Conservation (phyloP, 495 filamentous ascomycete genomes). For the Pseudomonodictys pantanalensis region DNA sequence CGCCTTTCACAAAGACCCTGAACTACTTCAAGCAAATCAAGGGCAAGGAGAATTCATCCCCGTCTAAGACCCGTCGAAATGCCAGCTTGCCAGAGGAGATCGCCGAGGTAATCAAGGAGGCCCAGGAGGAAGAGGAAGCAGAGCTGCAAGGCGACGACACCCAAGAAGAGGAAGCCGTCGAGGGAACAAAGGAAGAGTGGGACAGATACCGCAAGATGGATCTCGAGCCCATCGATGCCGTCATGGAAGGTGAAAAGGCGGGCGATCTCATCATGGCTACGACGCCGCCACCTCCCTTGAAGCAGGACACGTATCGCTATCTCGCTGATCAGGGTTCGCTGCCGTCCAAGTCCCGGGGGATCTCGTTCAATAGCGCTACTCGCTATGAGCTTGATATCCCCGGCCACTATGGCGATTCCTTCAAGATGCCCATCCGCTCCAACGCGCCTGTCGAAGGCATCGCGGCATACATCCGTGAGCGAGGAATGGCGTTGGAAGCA, state of each 20-base stretch:
- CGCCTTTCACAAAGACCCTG: conserved; percentile 18
- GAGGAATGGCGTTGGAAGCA: conserved; percentile 2
- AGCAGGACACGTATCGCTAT: too few species aligned
- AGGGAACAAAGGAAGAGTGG: not conserved
- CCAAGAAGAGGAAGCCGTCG: not conserved
- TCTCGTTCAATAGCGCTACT: too few species aligned
- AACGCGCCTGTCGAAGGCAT: not conserved
- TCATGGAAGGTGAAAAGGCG: not conserved
- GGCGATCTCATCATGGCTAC: conserved; percentile 6
- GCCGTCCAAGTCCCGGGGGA: too few species aligned
- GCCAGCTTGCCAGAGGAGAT: conserved; percentile 20
- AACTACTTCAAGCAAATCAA: conserved; percentile 18
- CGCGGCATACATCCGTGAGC: conserved; percentile 1
- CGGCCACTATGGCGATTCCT: conserved; percentile 1
- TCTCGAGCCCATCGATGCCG: conserved; percentile 12
- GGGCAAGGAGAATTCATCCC: conserved; percentile 6
- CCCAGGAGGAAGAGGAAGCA: not conserved
- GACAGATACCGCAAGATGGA: conserved; percentile 16
- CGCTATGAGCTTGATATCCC: conserved; percentile 10
- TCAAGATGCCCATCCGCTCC: not conserved
- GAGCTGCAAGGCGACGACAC: not conserved
- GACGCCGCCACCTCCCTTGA: not conserved
- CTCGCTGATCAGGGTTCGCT: too few species aligned
- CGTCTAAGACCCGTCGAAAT: conserved; percentile 17
- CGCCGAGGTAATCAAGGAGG: conserved; percentile 10